Evolutionary conservation across 306 rosid species (phyloP).

Genomic region (Prunus mira): DNA sequence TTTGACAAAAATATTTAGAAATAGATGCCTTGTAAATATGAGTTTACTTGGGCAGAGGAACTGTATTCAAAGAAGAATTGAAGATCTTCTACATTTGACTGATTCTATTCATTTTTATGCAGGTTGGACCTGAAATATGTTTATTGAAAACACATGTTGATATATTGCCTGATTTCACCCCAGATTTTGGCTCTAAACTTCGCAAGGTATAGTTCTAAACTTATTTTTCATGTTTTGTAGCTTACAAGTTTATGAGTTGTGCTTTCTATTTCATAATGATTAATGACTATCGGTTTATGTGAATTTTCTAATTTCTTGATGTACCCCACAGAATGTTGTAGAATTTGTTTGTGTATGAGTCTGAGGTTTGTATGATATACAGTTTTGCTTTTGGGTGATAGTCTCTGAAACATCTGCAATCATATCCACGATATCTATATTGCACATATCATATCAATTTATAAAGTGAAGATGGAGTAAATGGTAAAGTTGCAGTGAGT

Average conservation of each 20-base stretch:
- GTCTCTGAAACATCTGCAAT: background rate
- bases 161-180: constrained; percentile 86
- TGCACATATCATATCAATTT: background rate
- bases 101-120: constrained; percentile 8
- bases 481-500: background rate
- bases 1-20: background rate
- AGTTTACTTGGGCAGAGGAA: background rate
- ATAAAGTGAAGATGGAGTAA: background rate
- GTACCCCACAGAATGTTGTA: too few species aligned
- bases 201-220: constrained; percentile 44
- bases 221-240: background rate
- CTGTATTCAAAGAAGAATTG: background rate
- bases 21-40: background rate
- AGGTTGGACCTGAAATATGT: constrained; percentile 97
- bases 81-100: background rate
- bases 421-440: background rate
- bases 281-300: background rate
- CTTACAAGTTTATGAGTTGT: background rate
- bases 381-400: background rate
- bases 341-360: background rate
- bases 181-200: constrained; percentile 82
- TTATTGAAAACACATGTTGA: constrained; percentile 92
- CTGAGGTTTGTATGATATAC: background rate
- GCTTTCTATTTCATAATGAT: background rate
- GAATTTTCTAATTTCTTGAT: background rate